Percentiles rank a stretch among this genome's conserved stretches.
phyloP scores from a whole-genome alignment of 2,329 filamentous ascomycete genomes.

The Fusarium heterosporum region DNA sequence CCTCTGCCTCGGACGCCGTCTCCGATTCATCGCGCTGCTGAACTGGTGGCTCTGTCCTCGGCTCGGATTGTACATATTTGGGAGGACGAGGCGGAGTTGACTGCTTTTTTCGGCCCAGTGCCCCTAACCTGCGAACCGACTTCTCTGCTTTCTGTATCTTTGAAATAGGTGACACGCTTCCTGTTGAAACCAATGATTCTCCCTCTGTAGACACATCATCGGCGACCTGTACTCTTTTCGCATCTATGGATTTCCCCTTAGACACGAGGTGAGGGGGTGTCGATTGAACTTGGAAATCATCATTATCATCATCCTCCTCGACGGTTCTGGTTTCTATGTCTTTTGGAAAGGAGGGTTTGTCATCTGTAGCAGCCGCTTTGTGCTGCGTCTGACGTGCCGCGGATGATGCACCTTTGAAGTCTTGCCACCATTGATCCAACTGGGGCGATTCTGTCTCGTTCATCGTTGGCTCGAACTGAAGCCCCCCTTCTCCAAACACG shows the following conservation, averaged over 20 bases:
- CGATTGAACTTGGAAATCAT: slow-evolving; percentile 64
- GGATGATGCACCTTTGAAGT: slow-evolving; percentile 52
- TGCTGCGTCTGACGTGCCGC: slow-evolving; percentile 34
- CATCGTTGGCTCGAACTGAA: slow-evolving; percentile 48
- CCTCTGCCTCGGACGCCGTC: slow-evolving; percentile 59
- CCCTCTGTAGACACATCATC: slow-evolving; percentile 52
- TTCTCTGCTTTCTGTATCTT: slow-evolving; percentile 34
- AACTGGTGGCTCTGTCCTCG: slow-evolving; percentile 3
- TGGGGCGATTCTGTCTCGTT: slow-evolving; percentile 50
- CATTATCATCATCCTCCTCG: slow-evolving; percentile 61
- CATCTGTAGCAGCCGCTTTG: slow-evolving; percentile 15
- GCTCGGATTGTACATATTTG: slow-evolving; percentile 15
- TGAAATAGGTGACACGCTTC: slow-evolving; percentile 10
- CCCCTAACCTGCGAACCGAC: slow-evolving; percentile 49
- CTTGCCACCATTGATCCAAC: slow-evolving; percentile 64
- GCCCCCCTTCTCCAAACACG: slow-evolving; percentile 55
- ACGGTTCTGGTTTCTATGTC: slow-evolving; percentile 39
- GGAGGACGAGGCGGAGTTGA: slow-evolving; percentile 45
- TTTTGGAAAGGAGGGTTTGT: slow-evolving; percentile 25
- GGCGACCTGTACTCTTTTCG: slow-evolving; percentile 17
- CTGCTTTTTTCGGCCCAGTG: slow-evolving; percentile 52
- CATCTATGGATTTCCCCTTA: slow-evolving; percentile 39
- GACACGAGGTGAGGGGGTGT: slow-evolving; percentile 57
- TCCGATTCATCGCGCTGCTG: slow-evolving; percentile 51
- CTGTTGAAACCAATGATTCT: slow-evolving; percentile 31